Base-by-base conservation (phyloP, 805 yeast species). In the Kodamaea fukazawae region DNA sequence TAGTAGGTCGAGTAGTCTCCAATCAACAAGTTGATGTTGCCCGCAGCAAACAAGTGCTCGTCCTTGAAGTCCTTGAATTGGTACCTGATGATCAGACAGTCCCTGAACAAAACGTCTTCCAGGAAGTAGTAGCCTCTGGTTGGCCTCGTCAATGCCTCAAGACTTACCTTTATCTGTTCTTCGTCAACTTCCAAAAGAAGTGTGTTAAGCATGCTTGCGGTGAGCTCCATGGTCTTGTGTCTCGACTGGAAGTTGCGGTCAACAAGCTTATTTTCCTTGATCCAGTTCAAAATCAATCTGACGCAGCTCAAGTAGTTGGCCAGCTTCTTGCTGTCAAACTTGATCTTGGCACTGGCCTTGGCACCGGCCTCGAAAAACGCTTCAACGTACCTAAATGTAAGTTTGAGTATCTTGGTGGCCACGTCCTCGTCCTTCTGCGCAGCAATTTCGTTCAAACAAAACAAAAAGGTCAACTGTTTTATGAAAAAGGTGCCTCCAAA, bases 101-200 rank as follows among this genome's bases (percentile, higher is more conserved):
- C 89, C 43, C 76, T 77, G 47, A 79, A 63, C 15, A 68, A 59
- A 10, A 82, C 78, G 60, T 84, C 93, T 51, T 85, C 91, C 32
- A 66, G 60, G 53, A 82, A 83, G 39, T 73, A 75, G 41, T 78
- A 74, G 2, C 56, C 50, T 56, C 91, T 69, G 6, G 54, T 46
- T 11, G 84, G 83, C 36, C 67, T 39, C 51, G 68, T 36, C 41
- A 32, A 40, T 4, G 34, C 40, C 32, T 36, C 50, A 40, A 44
- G 20, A 2, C 47, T 34, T 9, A 44, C 43, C 13, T 31, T 20
- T 23, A 15, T 34, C 35, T 18, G 35, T 12, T 10, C 28, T 20
- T 14, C 29, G 30, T 9, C 33, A 13, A 10, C 31, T 18, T 33
- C 43, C 14, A 64, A 50, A 4, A 54, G 32, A 8, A 53, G 29